Evolutionary conservation across 176 grass and related monocot genomes (phyloP), one percentile per base, ranked within the genome.

Genomic region (Ananas comosus): DNA sequence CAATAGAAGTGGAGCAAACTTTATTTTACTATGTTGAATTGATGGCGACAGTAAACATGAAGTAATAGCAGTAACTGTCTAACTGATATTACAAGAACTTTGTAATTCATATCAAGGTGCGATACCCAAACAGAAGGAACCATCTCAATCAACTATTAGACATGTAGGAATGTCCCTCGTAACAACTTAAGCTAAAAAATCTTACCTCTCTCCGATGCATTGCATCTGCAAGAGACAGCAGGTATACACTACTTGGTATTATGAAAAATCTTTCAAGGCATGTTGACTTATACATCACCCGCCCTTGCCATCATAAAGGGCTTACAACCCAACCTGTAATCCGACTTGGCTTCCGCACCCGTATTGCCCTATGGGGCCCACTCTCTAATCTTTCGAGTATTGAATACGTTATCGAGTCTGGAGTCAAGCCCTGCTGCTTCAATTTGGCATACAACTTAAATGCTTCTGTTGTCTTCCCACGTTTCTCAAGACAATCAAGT

Each of bases 371-470:
- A 12, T 79, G 86, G 66, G 81, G 83, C 69, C 74, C 70, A 90
- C 58, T 82, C 80, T 93, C 84, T 70, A 97, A 68, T 68, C 82
- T 66, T 81, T 87, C 94, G 73, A 97, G 71, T 80, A 90, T 90
- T 53, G 89, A 90, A 74, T 90, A 90, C 74, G 89, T 90, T 90
- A 90, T 97, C 12, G 83, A 88, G 68, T 97, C 86, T 58, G 94
- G 94, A 83, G 72, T 67, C 76, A 99, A 63, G 11, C 84, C 80
- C 51, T 88, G 86, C 81, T 84, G 84, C 75, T 99, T 90, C 66
- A 99, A 48, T 76, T 27, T 81, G 70, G 74, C 87, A 80, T 85
- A 83, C 68, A 88, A 51, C 73, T 86, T 76, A 79, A 79, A 72
- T 77, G 83, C 87, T 79, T 99, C 87, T 66, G 52, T 48, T 80